Evolutionary conservation across 2,329 filamentous ascomycete species (phyloP).

Genomic region (Fusarium tanahbumbuense): DNA sequence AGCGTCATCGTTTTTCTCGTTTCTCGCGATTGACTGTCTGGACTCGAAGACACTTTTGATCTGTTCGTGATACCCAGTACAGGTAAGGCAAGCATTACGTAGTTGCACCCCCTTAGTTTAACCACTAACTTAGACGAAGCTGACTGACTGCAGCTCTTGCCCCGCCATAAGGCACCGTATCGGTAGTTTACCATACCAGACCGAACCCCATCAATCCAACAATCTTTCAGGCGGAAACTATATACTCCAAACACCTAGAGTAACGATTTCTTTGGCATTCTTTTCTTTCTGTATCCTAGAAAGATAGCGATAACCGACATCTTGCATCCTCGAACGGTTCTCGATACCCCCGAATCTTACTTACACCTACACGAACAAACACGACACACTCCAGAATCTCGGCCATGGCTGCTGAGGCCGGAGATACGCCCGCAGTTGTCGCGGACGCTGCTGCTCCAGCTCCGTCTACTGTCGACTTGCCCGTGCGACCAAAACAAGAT

Average conservation of each 20-base stretch:
- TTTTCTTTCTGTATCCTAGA: constrained; percentile 10
- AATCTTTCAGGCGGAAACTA: constrained; percentile 18
- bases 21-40: neutral
- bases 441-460: constrained; percentile 31
- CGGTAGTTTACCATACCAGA: constrained; percentile 14
- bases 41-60: neutral
- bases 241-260: constrained; percentile 16
- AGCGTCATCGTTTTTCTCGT: neutral
- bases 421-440: constrained; percentile 42
- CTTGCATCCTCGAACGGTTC: constrained; percentile 1
- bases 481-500: constrained; percentile 49
- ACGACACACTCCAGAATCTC: constrained; percentile 17
- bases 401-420: constrained; percentile 47
- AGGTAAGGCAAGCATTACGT: constrained; percentile 24
- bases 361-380: constrained; percentile 2
- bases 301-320: constrained; percentile 12
- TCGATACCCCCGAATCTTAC: neutral
- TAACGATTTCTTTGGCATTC: constrained; percentile 16
- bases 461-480: constrained; percentile 41
- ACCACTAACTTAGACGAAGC: constrained; percentile 19
- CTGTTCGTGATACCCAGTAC: constrained; percentile 21
- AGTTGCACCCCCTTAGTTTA: constrained; percentile 23
- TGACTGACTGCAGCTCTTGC: constrained; percentile 38
- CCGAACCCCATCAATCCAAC: constrained; percentile 10
- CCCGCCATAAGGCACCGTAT: constrained; percentile 30